phyloP scores from a whole-genome alignment of 2,329 filamentous ascomycete species.

The Exophiala calicioides region DNA sequence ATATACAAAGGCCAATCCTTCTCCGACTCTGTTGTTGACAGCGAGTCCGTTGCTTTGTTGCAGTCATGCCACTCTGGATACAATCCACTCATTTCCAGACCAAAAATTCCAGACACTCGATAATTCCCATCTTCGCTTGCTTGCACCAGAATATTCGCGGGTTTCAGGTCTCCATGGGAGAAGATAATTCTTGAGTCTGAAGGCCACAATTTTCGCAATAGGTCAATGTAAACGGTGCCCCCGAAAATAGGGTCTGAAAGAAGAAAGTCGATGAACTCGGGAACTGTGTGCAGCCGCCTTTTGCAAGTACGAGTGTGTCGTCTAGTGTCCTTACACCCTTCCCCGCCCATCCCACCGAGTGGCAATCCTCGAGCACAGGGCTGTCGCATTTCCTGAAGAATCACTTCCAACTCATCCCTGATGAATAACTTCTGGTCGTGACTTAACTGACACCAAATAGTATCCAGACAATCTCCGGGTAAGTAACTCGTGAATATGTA shows the following conservation, averaged over 20 bases:
- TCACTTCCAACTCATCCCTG: background rate
- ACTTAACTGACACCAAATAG: background rate
- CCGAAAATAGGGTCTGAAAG: slow-evolving; percentile 4
- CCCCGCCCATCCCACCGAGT: background rate
- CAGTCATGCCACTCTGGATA: too few species aligned
- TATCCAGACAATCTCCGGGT: background rate
- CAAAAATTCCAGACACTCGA: too few species aligned
- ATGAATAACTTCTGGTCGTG: background rate
- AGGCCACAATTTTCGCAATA: slow-evolving; percentile 1
- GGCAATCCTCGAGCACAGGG: background rate
- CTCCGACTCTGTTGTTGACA: too few species aligned
- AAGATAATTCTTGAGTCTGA: background rate
- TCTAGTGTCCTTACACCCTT: slow-evolving; percentile 9
- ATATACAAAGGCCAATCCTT: too few species aligned
- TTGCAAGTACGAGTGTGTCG: background rate
- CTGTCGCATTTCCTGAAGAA: background rate
- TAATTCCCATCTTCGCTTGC: background rate
- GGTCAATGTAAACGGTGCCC: background rate
- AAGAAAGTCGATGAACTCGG: slow-evolving; percentile 5
- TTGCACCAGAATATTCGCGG: slow-evolving; percentile 3
- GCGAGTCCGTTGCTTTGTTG: too few species aligned
- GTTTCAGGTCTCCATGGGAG: slow-evolving; percentile 2
- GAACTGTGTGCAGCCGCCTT: background rate
- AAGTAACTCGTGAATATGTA: slow-evolving; percentile 5
- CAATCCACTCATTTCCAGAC: too few species aligned